phyloP scores from a whole-genome alignment of 2,329 filamentous ascomycete genomes.

The Colletotrichum graminicola region DNA sequence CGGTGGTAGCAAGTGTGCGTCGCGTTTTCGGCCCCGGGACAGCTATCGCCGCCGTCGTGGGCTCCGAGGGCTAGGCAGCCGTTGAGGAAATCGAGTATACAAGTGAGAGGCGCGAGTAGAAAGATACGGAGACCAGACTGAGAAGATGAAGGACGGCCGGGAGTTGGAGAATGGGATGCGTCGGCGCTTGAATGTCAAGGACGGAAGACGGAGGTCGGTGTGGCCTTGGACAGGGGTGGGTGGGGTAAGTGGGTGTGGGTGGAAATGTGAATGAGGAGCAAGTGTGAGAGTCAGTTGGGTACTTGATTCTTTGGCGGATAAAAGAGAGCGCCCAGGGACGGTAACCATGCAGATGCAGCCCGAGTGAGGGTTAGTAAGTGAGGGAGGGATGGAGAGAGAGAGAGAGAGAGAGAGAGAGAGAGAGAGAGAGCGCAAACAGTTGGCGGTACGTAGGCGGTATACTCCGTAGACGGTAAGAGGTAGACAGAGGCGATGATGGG shows the following conservation, averaged over 20 bases:
- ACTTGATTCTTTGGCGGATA: slow-evolving; percentile 28
- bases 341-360: slow-evolving; percentile 28
- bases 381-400: background rate
- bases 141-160: slow-evolving; percentile 31
- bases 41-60: slow-evolving; percentile 41
- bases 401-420: background rate
- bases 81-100: slow-evolving; percentile 7
- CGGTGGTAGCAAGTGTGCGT: slow-evolving; percentile 21
- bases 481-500: slow-evolving; percentile 15
- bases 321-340: slow-evolving; percentile 30
- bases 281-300: slow-evolving; percentile 26
- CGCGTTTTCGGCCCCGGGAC: slow-evolving; percentile 39
- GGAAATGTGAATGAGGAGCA: slow-evolving; percentile 21
- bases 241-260: slow-evolving; percentile 12
- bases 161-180: slow-evolving; percentile 31
- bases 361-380: slow-evolving; percentile 22
- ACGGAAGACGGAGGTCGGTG: slow-evolving; percentile 39
- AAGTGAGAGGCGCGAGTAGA: background rate
- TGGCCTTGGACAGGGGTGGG: slow-evolving; percentile 30
- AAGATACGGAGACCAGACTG: background rate
- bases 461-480: slow-evolving; percentile 11
- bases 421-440: background rate
- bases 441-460: background rate
- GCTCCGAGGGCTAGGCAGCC: slow-evolving; percentile 22
- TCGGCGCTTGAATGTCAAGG: slow-evolving; percentile 35